Evolutionary conservation across 441 rosid species (phyloP), one percentile per base, ranked within the genome.

Genomic region (Cnidoscolus chayamansa): DNA sequence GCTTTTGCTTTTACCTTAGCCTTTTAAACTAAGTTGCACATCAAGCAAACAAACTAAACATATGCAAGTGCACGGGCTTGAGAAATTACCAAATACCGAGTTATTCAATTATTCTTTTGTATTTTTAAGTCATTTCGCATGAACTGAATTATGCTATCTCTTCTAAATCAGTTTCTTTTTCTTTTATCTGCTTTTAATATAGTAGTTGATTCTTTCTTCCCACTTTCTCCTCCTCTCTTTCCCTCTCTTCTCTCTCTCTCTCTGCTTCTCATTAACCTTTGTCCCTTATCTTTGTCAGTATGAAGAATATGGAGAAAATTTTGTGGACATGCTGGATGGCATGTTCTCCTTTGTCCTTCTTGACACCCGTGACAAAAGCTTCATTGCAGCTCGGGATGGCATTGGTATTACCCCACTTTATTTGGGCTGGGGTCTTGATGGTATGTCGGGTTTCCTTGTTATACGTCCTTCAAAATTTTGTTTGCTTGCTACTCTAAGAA

Each of bases 341-440:
- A 93, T 96, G 98, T 96, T 96, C 85, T 93, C 98, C 32, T 96
- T 96, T 81, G 98, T 96, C 60, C 93, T 96, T 72, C 97, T 90
- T 65, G 93, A 96, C 76, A 89, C 96, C 12, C 93, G 87, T 59
- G 90, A 89, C 85, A 89, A 88, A 78, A 91, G 91, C 80, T 96
- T 87, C 79, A 90, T 93, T 77, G 99, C 97, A 63, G 98, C 97
- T 62, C 87, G 97, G 72, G 99, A 96, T 80, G 91, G 96, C 65
- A 85, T 96, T 74, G 98, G 99, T 60, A 85, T 96, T 60, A 84
- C 89, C 40, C 97, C 99, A 50, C 97, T 96, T 68, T 93, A 96
- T 83, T 80, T 96, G 69, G 99, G 99, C 12, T 96, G 99, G 99
- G 99, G 98, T 81, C 87, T 91, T 73, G 97, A 93, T 79, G 99